A percentile compares a stretch with the other conserved stretches of the same genome.
phyloP scores from a whole-genome alignment of 768 basidiomycete species.

The Mrakia blollopis region DNA sequence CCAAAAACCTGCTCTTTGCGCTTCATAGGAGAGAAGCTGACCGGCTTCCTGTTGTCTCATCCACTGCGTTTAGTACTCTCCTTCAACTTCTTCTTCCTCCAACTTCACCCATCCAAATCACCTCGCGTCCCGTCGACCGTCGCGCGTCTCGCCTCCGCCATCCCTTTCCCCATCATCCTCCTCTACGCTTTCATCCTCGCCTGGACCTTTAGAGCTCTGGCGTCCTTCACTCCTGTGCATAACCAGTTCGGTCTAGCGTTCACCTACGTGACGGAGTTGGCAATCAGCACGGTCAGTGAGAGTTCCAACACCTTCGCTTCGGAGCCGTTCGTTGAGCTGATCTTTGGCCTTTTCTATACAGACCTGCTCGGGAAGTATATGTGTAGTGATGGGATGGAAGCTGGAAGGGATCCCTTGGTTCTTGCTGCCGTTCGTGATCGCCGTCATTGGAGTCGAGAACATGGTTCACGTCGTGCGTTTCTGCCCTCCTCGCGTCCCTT shows the following conservation, averaged over 20 bases:
- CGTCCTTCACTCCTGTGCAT: conserved; percentile 76
- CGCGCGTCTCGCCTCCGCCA: conserved; percentile 49
- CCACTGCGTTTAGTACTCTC: not conserved
- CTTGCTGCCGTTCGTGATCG: conserved; percentile 83
- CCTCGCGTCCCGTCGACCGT: conserved; percentile 48
- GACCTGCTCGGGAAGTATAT: conserved; percentile 27
- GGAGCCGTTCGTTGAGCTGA: not conserved
- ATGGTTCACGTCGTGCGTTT: conserved; percentile 82
- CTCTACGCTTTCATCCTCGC: conserved; percentile 70
- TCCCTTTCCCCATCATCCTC: conserved; percentile 58
- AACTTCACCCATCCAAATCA: conserved; percentile 35
- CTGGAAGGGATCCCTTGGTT: conserved; percentile 50
- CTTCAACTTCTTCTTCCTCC: not conserved
- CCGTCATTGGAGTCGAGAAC: conserved; percentile 93
- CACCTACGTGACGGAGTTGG: conserved; percentile 85
- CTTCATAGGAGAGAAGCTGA: too few relatives aligned
- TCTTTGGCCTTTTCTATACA: not conserved
- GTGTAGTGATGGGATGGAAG: conserved; percentile 32
- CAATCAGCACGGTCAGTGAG: conserved; percentile 69
- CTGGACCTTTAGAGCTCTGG: conserved; percentile 70
- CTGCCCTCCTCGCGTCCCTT: not conserved
- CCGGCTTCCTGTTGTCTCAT: not conserved
- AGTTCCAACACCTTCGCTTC: not conserved
- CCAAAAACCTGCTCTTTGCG: too few relatives aligned
- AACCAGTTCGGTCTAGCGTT: conserved; percentile 85